phyloP scores from a whole-genome alignment of 352 stramenopile species.

The Globisporangium cystogenes region DNA sequence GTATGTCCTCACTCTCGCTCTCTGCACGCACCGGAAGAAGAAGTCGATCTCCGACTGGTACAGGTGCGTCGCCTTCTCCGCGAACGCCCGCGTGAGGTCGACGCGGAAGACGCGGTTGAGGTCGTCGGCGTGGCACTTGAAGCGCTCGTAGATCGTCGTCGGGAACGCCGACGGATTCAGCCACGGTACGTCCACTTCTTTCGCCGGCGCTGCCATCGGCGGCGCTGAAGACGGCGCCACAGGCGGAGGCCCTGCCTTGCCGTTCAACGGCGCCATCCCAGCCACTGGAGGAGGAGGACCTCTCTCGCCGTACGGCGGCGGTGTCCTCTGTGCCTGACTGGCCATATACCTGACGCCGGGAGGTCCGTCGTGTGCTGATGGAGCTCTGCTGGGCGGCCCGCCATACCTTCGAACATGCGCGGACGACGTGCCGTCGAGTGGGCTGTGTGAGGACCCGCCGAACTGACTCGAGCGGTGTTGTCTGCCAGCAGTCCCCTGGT shows the following conservation, averaged over 20 bases:
- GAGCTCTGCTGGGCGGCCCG: not conserved
- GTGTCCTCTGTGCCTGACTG: not conserved
- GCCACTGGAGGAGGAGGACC: too few species aligned
- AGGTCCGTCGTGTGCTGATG: not conserved
- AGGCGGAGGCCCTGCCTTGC: not conserved
- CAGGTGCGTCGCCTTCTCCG: constrained; percentile 34
- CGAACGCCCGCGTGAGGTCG: constrained; percentile 53
- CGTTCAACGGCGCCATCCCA: not conserved
- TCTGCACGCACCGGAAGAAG: constrained; percentile 30
- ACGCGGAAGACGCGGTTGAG: constrained; percentile 58
- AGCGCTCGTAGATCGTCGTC: constrained; percentile 41
- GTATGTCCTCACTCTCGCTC: not conserved
- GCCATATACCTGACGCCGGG: not conserved
- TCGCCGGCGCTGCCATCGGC: not conserved
- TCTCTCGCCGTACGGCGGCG: not conserved
- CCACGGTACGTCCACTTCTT: constrained; percentile 44
- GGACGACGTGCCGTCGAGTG: not conserved
- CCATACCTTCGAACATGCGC: not conserved
- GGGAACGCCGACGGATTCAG: constrained; percentile 45
- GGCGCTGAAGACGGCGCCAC: not conserved
- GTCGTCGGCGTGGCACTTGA: constrained; percentile 48
- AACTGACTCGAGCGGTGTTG: constrained; percentile 5
- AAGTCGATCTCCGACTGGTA: constrained; percentile 65
- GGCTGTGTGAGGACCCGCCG: not conserved
- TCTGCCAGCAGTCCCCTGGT: not conserved